phyloP scores from a whole-genome alignment of 768 basidiomycete genomes.

The Saitozyma podzolica region DNA sequence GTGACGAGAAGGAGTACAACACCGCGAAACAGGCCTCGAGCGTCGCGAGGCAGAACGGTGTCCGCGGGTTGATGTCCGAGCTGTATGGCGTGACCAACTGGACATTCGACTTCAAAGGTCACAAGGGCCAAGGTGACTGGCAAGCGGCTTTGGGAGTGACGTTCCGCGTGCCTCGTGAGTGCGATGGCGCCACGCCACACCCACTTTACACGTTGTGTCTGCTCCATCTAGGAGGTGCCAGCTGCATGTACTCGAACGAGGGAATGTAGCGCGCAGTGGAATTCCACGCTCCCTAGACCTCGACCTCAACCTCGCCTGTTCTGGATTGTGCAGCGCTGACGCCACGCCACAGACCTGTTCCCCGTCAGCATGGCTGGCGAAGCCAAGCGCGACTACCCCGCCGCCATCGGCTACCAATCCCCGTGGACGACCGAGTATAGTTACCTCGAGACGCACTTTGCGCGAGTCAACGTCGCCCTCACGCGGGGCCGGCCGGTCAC shows the following conservation, averaged over 20 bases:
- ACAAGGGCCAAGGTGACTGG: constrained; percentile 44
- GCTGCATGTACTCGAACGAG: no score
- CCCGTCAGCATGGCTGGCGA: constrained; percentile 36
- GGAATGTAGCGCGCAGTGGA: no score
- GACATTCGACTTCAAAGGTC: constrained; percentile 36
- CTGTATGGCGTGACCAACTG: constrained; percentile 34
- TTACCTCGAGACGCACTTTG: constrained; percentile 37
- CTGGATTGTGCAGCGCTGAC: neutral
- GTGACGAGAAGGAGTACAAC: constrained; percentile 32
- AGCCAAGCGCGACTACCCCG: constrained; percentile 41
- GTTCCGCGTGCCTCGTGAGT: constrained; percentile 22
- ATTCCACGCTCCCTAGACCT: no score
- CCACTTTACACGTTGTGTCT: neutral
- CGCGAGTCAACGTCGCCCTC: constrained; percentile 28
- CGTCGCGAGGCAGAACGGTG: constrained; percentile 28
- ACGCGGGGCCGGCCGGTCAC: constrained; percentile 33
- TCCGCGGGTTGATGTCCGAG: constrained; percentile 13
- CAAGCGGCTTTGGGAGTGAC: constrained; percentile 42
- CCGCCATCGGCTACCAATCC: constrained; percentile 36
- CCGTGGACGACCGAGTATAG: constrained; percentile 40
- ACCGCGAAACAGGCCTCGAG: constrained; percentile 37
- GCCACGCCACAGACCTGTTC: constrained; percentile 16
- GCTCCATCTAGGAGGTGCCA: no score
- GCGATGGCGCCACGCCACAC: neutral
- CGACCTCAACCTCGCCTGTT: no score